Evolutionary conservation across 2,329 filamentous ascomycete genomes (phyloP).

Genomic region (Pezicula neosporulosa): DNA sequence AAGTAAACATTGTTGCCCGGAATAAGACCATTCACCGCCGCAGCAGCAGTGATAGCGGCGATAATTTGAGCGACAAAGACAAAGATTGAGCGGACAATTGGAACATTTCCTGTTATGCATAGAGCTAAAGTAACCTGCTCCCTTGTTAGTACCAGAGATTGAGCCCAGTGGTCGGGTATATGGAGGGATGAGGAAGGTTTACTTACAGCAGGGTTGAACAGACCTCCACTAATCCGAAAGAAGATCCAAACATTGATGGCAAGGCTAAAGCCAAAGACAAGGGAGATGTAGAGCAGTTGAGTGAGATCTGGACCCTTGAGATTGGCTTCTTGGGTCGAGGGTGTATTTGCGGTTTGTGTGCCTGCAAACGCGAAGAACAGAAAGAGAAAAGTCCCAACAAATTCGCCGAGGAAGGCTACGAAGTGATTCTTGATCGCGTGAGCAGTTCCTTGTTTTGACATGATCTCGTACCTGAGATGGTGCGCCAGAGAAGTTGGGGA

Average conservation of each 20-base stretch:
- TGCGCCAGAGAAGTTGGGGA: no score
- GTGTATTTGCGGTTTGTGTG: constrained; percentile 6
- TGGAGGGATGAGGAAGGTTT: not conserved
- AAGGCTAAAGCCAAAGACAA: constrained; percentile 25
- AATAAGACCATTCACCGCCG: constrained; percentile 31
- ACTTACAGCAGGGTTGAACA: constrained; percentile 42
- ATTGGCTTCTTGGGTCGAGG: not conserved
- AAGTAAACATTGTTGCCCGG: constrained; percentile 20
- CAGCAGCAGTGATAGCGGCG: constrained; percentile 30
- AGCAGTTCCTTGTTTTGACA: not conserved
- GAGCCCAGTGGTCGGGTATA: not conserved
- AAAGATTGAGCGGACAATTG: constrained; percentile 18
- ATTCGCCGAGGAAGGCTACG: constrained; percentile 41
- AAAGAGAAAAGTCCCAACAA: constrained; percentile 40
- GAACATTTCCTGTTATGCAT: constrained; percentile 24
- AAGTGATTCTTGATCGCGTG: constrained; percentile 10
- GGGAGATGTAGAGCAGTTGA: constrained; percentile 30
- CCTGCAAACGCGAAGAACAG: constrained; percentile 18
- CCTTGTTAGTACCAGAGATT: not conserved
- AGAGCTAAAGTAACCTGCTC: constrained; percentile 26
- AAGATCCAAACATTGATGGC: constrained; percentile 49
- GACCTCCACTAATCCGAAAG: constrained; percentile 42
- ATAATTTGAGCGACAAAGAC: constrained; percentile 26
- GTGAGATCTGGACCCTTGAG: constrained; percentile 32
- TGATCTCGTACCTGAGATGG: not conserved